Conservation (phyloP, 2,329 filamentous ascomycete genomes). For the Rhinocladiella similis region DNA sequence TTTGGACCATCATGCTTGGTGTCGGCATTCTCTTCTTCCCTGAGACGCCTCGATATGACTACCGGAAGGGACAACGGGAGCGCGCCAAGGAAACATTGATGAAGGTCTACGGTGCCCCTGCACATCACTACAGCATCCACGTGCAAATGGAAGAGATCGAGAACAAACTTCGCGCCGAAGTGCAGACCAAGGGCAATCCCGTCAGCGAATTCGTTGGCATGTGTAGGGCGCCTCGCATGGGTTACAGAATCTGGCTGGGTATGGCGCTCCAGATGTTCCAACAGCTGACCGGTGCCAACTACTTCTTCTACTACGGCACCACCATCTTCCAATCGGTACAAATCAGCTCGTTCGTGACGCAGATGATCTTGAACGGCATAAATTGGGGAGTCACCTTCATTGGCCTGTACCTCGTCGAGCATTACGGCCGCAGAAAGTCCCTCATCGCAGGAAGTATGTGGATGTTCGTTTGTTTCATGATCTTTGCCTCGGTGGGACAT, state of each 20-base stretch:
- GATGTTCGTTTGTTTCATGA: constrained; percentile 65
- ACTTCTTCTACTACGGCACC: constrained; percentile 53
- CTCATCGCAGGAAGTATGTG: constrained; percentile 66
- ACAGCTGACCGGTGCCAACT: constrained; percentile 46
- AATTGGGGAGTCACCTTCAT: constrained; percentile 64
- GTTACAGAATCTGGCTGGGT: constrained; percentile 42
- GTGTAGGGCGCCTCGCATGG: constrained; percentile 49
- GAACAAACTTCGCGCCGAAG: constrained; percentile 45
- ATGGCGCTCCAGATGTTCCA: constrained; percentile 49
- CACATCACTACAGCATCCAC: constrained; percentile 54
- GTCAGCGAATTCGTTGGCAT: constrained; percentile 43
- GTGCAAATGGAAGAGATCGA: constrained; percentile 23
- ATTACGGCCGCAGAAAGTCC: constrained; percentile 66
- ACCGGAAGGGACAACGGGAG: constrained; percentile 53
- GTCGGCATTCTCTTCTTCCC: constrained; percentile 55
- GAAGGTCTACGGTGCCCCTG: constrained; percentile 53
- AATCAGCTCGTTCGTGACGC: constrained; percentile 52
- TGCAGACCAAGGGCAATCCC: constrained; percentile 48
- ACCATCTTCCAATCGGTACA: constrained; percentile 59
- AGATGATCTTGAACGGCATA: constrained; percentile 67
- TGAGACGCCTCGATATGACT: constrained; percentile 59
- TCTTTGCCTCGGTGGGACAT: constrained; percentile 59
- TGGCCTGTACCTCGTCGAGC: constrained; percentile 68
- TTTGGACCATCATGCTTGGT: constrained; percentile 55
- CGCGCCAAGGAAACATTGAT: constrained; percentile 53